phyloP scores from a whole-genome alignment of 2,329 filamentous ascomycete species.

The Hymenoscyphus repandus region DNA sequence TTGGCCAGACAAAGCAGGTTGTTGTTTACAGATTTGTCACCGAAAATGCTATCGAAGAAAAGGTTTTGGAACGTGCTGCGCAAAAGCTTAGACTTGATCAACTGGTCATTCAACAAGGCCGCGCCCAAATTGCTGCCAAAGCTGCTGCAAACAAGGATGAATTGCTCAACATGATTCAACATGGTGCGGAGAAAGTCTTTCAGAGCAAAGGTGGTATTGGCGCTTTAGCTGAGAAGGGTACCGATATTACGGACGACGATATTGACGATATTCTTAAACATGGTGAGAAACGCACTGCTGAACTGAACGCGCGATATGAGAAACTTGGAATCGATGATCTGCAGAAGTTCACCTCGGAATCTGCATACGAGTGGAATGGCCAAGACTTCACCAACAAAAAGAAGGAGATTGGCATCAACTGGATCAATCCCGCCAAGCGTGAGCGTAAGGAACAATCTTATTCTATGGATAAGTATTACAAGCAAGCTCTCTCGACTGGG shows the following conservation, averaged over 20 bases:
- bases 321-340: constrained; percentile 95
- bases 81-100: constrained; percentile 96
- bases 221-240: constrained; percentile 50
- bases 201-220: constrained; percentile 63
- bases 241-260: constrained; percentile 75
- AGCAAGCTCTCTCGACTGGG: constrained; percentile 78
- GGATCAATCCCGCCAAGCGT: constrained; percentile 98
- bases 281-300: constrained; percentile 82
- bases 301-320: constrained; percentile 91
- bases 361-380: constrained; percentile 98
- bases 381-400: constrained; percentile 90
- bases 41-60: constrained; percentile 97
- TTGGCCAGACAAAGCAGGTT: constrained; percentile 97
- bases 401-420: constrained; percentile 86
- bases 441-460: constrained; percentile 98
- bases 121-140: constrained; percentile 84
- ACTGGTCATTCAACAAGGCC: constrained; percentile 95
- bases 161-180: constrained; percentile 95
- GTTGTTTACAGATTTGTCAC: constrained; percentile 96
- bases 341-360: constrained; percentile 96
- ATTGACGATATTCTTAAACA: constrained; percentile 83
- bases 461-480: constrained; percentile 98
- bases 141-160: constrained; percentile 94
- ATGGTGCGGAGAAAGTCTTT: constrained; percentile 95
- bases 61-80: constrained; percentile 91